Evolutionary conservation across 805 yeast genomes (phyloP).

Genomic region (Starmerella bombi): DNA sequence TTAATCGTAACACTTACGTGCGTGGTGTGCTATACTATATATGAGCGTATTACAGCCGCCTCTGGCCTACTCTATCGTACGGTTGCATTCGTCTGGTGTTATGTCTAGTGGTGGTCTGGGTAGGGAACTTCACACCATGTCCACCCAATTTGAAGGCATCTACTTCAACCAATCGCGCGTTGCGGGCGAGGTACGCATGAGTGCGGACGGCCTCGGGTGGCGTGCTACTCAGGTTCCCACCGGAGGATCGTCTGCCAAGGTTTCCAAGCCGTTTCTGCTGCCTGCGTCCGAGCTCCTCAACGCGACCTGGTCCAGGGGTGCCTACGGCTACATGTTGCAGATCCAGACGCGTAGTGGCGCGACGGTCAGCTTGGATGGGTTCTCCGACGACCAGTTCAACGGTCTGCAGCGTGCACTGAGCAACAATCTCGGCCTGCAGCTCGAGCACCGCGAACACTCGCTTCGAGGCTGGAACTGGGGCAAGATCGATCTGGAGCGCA

Average conservation of each 20-base stretch:
- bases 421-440: conserved; percentile 53
- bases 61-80: too few species aligned
- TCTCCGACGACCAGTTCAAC: conserved; percentile 66
- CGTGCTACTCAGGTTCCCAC: conserved; percentile 42
- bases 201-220: conserved; percentile 98
- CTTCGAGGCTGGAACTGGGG: conserved; percentile 99
- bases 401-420: conserved; percentile 73
- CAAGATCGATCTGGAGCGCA: conserved; percentile 76
- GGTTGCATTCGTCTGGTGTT: too few species aligned
- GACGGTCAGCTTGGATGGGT: conserved; percentile 81
- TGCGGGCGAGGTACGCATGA: conserved; percentile 84
- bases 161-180: conserved; percentile 74
- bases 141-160: conserved; percentile 71
- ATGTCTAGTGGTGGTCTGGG: too few species aligned
- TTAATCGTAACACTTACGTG: too few species aligned
- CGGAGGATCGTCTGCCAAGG: conserved; percentile 35
- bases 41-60: too few species aligned
- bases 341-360: conserved; percentile 82
- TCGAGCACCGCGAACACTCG: conserved; percentile 82
- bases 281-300: conserved; percentile 76
- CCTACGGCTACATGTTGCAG: conserved; percentile 79
- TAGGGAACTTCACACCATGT: conserved; percentile 16
- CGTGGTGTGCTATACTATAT: too few species aligned
- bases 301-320: conserved; percentile 84
- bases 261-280: conserved; percentile 64